phyloP scores from a whole-genome alignment of 441 rosid genomes.

The Arabidopsis lyrata region DNA sequence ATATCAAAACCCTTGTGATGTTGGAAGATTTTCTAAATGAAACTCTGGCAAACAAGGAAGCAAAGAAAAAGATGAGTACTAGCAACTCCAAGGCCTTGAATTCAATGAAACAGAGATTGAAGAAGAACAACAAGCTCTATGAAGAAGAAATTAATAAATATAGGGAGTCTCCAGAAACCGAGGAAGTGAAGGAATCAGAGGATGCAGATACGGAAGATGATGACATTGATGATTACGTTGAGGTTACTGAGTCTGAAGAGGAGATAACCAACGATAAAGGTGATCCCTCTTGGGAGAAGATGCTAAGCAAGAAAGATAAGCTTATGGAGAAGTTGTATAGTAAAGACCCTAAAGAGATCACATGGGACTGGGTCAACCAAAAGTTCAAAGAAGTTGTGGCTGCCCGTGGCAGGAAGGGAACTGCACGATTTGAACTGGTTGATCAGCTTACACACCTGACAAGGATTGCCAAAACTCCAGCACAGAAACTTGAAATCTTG shows the following conservation, averaged over 20 bases:
- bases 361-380: conserved; percentile 81
- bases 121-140: conserved; percentile 73
- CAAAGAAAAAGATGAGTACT: conserved; percentile 79
- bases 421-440: conserved; percentile 78
- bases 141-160: conserved; percentile 64
- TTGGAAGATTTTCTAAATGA: conserved; percentile 76
- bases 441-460: conserved; percentile 80
- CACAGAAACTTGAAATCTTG: conserved; percentile 81
- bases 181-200: conserved; percentile 55
- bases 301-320: conserved; percentile 71
- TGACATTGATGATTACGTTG: conserved; percentile 47
- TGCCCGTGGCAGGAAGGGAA: conserved; percentile 80
- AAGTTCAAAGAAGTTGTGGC: conserved; percentile 82
- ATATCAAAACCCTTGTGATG: conserved; percentile 76
- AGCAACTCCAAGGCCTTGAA: conserved; percentile 88
- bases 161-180: conserved; percentile 71
- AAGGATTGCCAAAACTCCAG: conserved; percentile 81
- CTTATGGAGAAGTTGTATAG: conserved; percentile 63
- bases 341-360: conserved; percentile 72
- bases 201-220: conserved; percentile 55
- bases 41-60: conserved; percentile 80
- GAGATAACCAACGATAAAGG: conserved; percentile 37
- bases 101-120: conserved; percentile 81
- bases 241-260: conserved; percentile 49
- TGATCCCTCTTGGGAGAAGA: conserved; percentile 68